Evolutionary conservation across 1,284 basidiomycete genomes (phyloP).

Genomic region (Marasmius oreades): DNA sequence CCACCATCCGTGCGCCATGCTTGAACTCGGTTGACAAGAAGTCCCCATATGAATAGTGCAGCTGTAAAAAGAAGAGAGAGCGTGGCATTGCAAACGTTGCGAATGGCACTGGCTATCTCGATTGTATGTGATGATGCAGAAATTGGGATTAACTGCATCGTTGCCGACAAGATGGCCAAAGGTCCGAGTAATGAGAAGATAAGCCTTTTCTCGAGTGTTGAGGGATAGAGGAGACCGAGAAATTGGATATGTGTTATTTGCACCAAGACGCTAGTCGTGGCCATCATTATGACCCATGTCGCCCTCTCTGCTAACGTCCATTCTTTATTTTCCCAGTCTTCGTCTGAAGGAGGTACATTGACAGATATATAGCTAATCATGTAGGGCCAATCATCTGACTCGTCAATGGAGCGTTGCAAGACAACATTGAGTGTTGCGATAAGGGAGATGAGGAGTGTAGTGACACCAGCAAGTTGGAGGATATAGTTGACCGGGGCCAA

Average conservation of each 20-base stretch:
- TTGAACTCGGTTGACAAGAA: conserved; percentile 83
- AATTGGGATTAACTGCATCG: conserved; percentile 84
- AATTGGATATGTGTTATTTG: conserved; percentile 99
- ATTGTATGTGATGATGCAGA: conserved; percentile 40
- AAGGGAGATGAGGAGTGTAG: conserved; percentile 74
- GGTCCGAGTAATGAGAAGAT: conserved; percentile 90
- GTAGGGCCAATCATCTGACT: conserved; percentile 86
- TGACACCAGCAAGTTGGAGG: conserved; percentile 82
- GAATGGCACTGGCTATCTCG: conserved; percentile 72
- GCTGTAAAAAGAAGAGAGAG: conserved; percentile 91
- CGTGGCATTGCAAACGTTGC: conserved; percentile 94
- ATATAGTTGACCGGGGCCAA: conserved; percentile 90
- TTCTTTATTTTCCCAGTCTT: conserved; percentile 19
- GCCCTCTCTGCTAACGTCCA: conserved; percentile 74
- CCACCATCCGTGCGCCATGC: conserved; percentile 97
- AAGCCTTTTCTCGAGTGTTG: conserved; percentile 84
- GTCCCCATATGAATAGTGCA: conserved; percentile 91
- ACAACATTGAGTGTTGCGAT: conserved; percentile 79
- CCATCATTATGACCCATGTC: conserved; percentile 88
- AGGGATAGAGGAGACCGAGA: conserved; percentile 93
- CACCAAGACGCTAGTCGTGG: conserved; percentile 79
- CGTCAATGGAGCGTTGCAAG: conserved; percentile 53
- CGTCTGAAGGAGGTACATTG: conserved; percentile 60
- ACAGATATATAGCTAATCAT: conserved; percentile 92
- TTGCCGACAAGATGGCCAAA: conserved; percentile 80